Base-by-base conservation (phyloP, 495 filamentous ascomycete species). In the Xylaria curta region DNA sequence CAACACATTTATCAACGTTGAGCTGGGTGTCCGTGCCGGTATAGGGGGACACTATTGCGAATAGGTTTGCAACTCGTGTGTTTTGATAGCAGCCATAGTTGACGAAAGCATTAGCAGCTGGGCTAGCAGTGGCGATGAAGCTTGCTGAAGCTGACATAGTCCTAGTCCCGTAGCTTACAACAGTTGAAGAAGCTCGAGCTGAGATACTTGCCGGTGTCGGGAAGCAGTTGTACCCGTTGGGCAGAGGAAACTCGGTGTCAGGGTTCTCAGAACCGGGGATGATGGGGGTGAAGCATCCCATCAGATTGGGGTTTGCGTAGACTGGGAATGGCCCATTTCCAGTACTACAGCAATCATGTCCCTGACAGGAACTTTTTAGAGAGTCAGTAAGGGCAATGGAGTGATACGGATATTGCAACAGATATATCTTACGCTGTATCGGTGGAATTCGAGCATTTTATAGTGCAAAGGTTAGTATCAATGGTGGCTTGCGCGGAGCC, bases 271-370 rank as follows among this genome's bases (percentile, higher is more conserved):
- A 5, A 17, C 77, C 77, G 1, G 77, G 77, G 15, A 73, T 78
- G 28, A 17, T 26, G 0, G 77, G 77, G 26, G 60, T 65, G 36
- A 63, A 75, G 76, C 77, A 79, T 15, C 77, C 76, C 38, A 72
- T 58, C 12, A 79, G 71, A n/a, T 74, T 71, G 19, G 74, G 67
- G 53, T 73, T 79, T 40, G 75, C 70, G 24, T 73, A 79, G 21
- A 79, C 70, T 26, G 77, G 70, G 46, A 47, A 47, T 44, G 40
- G 24, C 1, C 42, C 42, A 24, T 24, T 24, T 13, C 44, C 59
- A 10, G 24, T 26, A 44, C 40, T 10, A 54, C 68, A 70, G 68
- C 68, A 70, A 54, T 70, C 46, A n/a, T 70, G 68, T 17, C 59
- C 68, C 1, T 31, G 0, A 46, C 68, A 70, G 3, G 36, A 12